Evolutionary conservation across 306 rosid genomes (phyloP).

Genomic region (Ochetophila trinervis): DNA sequence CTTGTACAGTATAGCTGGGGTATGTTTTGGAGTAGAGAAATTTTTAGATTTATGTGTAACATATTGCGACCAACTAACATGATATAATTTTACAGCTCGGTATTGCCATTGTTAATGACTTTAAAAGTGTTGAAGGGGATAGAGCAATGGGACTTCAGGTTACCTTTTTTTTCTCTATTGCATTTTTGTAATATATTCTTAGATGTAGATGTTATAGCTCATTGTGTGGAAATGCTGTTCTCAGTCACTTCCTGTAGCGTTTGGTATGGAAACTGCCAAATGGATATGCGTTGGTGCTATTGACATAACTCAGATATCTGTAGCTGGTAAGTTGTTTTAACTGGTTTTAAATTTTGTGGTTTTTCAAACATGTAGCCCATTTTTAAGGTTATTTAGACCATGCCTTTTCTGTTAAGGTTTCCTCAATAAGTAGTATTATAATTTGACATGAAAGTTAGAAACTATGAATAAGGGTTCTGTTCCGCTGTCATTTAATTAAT

Average conservation of each 20-base stretch:
- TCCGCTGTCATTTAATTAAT: background rate
- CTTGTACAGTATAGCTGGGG: constrained; percentile 95
- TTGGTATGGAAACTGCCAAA: constrained; percentile 92
- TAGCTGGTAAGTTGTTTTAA: constrained; percentile 59
- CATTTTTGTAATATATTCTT: constrained; percentile 6
- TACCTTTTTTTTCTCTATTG: constrained; percentile 9
- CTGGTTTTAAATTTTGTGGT: background rate
- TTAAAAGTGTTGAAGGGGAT: constrained; percentile 96
- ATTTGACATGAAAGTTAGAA: background rate
- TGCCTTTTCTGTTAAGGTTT: background rate
- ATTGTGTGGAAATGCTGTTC: constrained; percentile 32
- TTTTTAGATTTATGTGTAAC: constrained; percentile 21
- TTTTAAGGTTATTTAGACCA: background rate
- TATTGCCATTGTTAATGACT: constrained; percentile 95
- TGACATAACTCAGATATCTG: constrained; percentile 82
- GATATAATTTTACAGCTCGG: constrained; percentile 61
- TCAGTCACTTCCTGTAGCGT: constrained; percentile 97
- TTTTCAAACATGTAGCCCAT: background rate
- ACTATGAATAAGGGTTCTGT: background rate
- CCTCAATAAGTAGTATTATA: background rate
- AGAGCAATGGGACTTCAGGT: constrained; percentile 99
- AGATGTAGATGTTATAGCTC: constrained; percentile 22
- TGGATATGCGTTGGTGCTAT: constrained; percentile 99
- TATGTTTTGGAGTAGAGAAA: constrained; percentile 41
- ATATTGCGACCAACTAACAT: constrained; percentile 1